These are phyloP conservation scores for Parasarocladium wereldwijsianum DNA, from an alignment of 2,329 filamentous ascomycete genomes.

Conservation along the genomic window DNA sequence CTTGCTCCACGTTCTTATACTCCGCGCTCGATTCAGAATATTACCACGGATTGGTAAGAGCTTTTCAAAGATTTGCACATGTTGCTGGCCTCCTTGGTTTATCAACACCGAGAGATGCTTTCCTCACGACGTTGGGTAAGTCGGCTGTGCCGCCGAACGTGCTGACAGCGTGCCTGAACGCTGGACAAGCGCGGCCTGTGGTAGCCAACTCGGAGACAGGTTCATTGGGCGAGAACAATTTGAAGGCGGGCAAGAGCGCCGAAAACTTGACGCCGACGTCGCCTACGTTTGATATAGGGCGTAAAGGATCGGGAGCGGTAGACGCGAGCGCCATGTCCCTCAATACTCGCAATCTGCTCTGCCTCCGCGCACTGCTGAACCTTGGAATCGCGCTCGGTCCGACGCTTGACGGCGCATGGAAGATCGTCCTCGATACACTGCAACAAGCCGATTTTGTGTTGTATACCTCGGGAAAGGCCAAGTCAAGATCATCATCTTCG, in stretches of 20 bases:
- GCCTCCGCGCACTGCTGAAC: conserved; percentile 82
- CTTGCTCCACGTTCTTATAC: conserved; percentile 89
- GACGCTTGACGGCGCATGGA: conserved; percentile 73
- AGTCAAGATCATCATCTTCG: conserved; percentile 34
- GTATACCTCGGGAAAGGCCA: conserved; percentile 43
- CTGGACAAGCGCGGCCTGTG: conserved; percentile 26
- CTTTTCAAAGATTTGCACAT: conserved; percentile 90
- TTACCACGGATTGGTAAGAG: conserved; percentile 80
- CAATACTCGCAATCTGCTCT: conserved; percentile 81
- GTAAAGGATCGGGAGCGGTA: conserved; percentile 42
- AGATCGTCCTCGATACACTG: conserved; percentile 79
- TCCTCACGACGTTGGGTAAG: conserved; percentile 87
- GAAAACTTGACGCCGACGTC: conserved; percentile 51
- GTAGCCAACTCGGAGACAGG: not conserved
- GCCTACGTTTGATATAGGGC: conserved; percentile 39
- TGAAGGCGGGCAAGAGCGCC: conserved; percentile 57
- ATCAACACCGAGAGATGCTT: conserved; percentile 77
- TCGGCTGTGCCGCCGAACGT: conserved; percentile 78
- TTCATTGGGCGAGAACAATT: too few species aligned
- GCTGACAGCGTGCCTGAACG: conserved; percentile 43
- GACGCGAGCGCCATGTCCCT: conserved; percentile 43
- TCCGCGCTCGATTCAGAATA: conserved; percentile 85
- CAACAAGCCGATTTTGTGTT: conserved; percentile 87
- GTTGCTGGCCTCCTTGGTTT: conserved; percentile 81
- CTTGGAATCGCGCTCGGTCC: conserved; percentile 88